Evolutionary conservation across 2,329 filamentous ascomycete species (phyloP), one percentile per base, ranked within the genome.

Genomic region (Gnomoniopsis sp.): DNA sequence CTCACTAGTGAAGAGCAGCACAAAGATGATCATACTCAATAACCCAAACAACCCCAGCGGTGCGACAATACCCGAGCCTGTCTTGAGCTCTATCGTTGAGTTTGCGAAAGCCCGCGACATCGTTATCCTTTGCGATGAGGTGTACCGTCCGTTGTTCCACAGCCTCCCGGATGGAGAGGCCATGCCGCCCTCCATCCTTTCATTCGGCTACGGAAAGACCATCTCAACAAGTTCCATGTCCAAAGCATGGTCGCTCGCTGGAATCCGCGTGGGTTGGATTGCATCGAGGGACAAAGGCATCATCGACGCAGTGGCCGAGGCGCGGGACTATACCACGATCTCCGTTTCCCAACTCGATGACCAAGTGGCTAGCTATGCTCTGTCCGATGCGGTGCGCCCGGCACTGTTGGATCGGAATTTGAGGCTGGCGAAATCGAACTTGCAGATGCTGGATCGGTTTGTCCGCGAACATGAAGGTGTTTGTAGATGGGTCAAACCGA

Each of bases 41-140:
- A 93, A 92, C 66, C 89, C 91, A 1, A 90, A 93, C 72, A 96
- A 96, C 67, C 91, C 91, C 0, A 93, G 88, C 0, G 90, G 91
- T 6, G 83, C 86, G 11, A 80, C 88, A 3, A 86, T 91, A 19
- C 84, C 86, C 0, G 84, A 79, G 48, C 70, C 79, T 1, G 78
- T 84, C 14, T 77, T 96, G 1, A 71, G 84, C 55, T 67, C 79
- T 3, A 80, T 95, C 62, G 75, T 90, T 41, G 77, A 82, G 3
- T 73, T 93, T 56, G 89, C 90, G 2, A 75, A 78, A 55, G 74
- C 82, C 41, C 80, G 84, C 41, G 78, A 81, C 55, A 86, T 95
- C 56, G 84, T 82, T 51, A 75, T 96, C 55, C 77, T 93, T 59
- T 83, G 83, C 8, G 90, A 96, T 67, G 91, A 96, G 74, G 91